These are phyloP conservation scores for Rubus idaeus DNA, from an alignment of 306 rosid genomes.

Conservation along the genomic window DNA sequence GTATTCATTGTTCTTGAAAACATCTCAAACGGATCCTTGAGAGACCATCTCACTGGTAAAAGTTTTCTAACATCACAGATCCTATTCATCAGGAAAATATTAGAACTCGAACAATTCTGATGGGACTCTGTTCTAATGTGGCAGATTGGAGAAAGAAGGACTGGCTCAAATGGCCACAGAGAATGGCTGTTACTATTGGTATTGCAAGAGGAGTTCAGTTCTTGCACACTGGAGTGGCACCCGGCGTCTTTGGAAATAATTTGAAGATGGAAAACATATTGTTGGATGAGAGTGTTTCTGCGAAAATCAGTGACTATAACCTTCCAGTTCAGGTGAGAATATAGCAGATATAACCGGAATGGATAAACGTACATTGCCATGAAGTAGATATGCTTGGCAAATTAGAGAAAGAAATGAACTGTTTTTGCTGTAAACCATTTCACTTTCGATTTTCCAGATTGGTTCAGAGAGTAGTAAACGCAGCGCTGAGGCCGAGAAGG, in stretches of 20 bases:
- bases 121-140: background rate
- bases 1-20: conserved; percentile 61
- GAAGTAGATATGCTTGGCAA: background rate
- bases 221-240: conserved; percentile 62
- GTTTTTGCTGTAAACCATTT: background rate
- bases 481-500: conserved; percentile 66
- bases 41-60: conserved; percentile 65
- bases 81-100: background rate
- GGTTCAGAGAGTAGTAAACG: conserved; percentile 30
- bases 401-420: background rate
- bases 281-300: conserved; percentile 65
- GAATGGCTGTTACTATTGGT: conserved; percentile 71
- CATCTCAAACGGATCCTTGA: conserved; percentile 56
- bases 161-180: conserved; percentile 83
- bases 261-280: conserved; percentile 60
- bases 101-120: background rate
- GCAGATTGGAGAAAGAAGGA: conserved; percentile 77
- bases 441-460: conserved; percentile 28
- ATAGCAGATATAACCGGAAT: background rate
- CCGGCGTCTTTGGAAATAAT: conserved; percentile 69
- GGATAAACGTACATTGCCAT: no score
- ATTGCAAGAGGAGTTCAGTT: conserved; percentile 73
- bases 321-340: conserved; percentile 65
- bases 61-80: background rate
- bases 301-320: conserved; percentile 69